Base-by-base conservation (phyloP, 2,329 filamentous ascomycete species). In the Scedosporium boydii region DNA sequence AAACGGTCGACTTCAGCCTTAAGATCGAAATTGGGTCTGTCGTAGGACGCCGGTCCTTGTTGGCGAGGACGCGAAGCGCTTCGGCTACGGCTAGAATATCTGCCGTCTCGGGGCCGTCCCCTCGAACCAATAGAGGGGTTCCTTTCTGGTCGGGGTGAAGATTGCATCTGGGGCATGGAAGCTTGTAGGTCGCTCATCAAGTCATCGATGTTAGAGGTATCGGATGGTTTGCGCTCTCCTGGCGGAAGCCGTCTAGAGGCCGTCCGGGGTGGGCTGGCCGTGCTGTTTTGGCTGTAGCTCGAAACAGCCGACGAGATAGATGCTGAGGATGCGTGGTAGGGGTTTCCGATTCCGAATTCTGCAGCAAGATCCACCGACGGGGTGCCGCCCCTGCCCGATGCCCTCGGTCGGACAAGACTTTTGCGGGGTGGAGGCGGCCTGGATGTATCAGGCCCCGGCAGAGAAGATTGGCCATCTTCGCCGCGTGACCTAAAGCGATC, bases 311-410 rank as follows among this genome's bases (percentile, higher is more conserved):
- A 66, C 58, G 29, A 63, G 55, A 26, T 62, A n/a, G 62, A 62
- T 6, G 62, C 63, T 14, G 85, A 84, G 0, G 84, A 76, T 3
- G 82, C 80, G 67, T 90, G 86, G 67, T 88, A 87, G 0, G 85
- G 82, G 67, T 88, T 88, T 41, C 82, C 80, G 26, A 78, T 71
- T 10, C 84, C 84, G 66, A 87, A 87, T 63, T 87, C 85, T 38
- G 77, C 79, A 1, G 80, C 82, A 6, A 87, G 75, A 67, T 87
- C 83, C 51, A 87, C 77, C 2, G 79, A 55, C 23, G 18, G 77
- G 6, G 69, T 73, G 1, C 68, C 69, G 56, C 74, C 74, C 12
- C 74, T 74, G 21, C 71, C 72, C n/a, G 72, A 69, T 21, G 74
- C 79, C 42, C 66, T 72, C 1, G 78, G 76, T 2, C 74, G 77